Evolutionary conservation across 2,329 filamentous ascomycete species (phyloP), one percentile per base, ranked within the genome.

Genomic region (Epichloe glyceriae): DNA sequence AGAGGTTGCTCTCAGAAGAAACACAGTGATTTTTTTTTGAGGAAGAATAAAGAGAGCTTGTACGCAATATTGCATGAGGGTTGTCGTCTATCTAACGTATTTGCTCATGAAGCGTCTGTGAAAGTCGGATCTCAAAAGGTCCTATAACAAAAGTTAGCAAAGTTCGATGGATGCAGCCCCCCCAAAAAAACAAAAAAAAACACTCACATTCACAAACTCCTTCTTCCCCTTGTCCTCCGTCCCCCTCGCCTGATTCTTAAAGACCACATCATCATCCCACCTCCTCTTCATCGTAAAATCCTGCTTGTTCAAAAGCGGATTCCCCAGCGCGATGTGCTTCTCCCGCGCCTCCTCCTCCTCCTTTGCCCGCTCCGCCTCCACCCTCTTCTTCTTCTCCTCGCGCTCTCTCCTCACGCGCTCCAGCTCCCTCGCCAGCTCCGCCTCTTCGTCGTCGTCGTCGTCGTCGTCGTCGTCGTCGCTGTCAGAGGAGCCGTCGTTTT

Each of bases 221-320:
- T 91, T 94, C 72, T 78, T 80, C 73, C 85, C 82, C 73, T 85
- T 90, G 55, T 96, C 88, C 63, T 97, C 91, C 0, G 90, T 95
- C 8, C 91, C 93, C 53, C 93, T 79, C 35, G 91, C 93, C 71
- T 98, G 93, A 67, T 98, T 98, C 74, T 95, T 97, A 72, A 98
- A 98, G 3, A 98, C 90, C 12, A 98, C 93, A 65, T 98, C 93
- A 61, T 98, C 93, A 60, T 98, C 93, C 93, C 93, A 98, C 59
- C 90, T 74, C 58, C 88, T 75, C 76, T 95, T 96, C 62, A 96
- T 83, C 52, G 84, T 89, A 65, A 94, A 97, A 59, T 95, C 89
- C 19, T 79, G 70, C 65, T 87, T 86, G 47, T 97, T 96, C 51
- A 98, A 77, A 48, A 98, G 71, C 39, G 93, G 93, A 65, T 98